Conservation (phyloP, 2,329 filamentous ascomycete species). For the Hypoxylon sp. region DNA sequence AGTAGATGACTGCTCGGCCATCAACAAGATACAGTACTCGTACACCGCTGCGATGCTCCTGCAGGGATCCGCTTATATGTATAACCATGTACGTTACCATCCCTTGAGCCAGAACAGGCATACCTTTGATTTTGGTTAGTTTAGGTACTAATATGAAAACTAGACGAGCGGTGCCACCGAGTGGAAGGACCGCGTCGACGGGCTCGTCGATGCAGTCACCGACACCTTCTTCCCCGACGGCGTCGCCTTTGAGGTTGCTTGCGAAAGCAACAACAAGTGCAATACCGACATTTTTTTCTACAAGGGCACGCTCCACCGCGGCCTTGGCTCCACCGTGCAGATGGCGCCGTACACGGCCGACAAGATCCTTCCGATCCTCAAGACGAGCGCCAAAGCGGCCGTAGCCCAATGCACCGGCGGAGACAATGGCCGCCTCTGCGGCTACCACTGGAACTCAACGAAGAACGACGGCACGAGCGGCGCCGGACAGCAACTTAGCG, state of each 20-base stretch:
- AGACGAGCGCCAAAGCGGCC: conserved; percentile 55
- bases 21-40: conserved; percentile 62
- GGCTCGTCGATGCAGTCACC: conserved; percentile 58
- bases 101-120: background rate
- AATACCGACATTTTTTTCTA: conserved; percentile 66
- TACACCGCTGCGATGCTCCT: conserved; percentile 62
- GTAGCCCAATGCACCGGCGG: conserved; percentile 51
- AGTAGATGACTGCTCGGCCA: conserved; percentile 54
- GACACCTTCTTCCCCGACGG: conserved; percentile 61
- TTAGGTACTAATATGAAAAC: conserved; percentile 45
- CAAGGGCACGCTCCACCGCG: conserved; percentile 67
- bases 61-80: conserved; percentile 55
- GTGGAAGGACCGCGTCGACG: conserved; percentile 61
- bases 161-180: conserved; percentile 53
- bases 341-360: conserved; percentile 53
- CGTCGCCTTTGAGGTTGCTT: conserved; percentile 65
- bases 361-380: conserved; percentile 52
- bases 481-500: conserved; percentile 66
- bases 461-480: conserved; percentile 58
- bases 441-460: conserved; percentile 40
- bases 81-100: conserved; percentile 48
- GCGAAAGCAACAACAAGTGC: conserved; percentile 65
- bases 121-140: too few species aligned
- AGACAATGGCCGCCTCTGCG: conserved; percentile 49
- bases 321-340: conserved; percentile 54